Evolutionary conservation across 768 basidiomycete species (phyloP), one percentile per base, ranked within the genome.

Genomic region (Dioszegia aurantiaca): DNA sequence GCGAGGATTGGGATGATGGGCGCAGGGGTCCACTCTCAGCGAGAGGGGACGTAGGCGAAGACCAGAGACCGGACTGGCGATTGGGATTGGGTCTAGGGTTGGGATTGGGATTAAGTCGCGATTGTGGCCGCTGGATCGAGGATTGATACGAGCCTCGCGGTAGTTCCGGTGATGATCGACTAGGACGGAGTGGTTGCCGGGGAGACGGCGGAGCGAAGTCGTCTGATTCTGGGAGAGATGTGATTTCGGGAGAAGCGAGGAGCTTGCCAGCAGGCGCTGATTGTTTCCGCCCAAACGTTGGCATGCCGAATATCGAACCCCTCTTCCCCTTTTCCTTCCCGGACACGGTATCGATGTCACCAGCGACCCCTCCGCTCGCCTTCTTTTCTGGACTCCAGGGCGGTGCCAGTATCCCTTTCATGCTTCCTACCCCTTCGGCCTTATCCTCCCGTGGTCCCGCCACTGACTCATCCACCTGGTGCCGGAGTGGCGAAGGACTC

Each of bases 401-500:
- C 4, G 37, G 4, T 14, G 14, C 33, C 33, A 11, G 12, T 33
- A 23, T 16, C 17, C 30, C 28, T 5, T 28, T 11, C n/a, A 17
- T 19, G 12, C 31, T 23, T 33, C 19, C 9, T 23, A 23, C 12
- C 17, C 48, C 31, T 2, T 16, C n/a, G 31, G 28, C 10, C n/a
- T 10, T 33, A 4, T 40, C 39, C 21, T 14, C 30, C 24, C 36
- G 16, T 16, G 36, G 36, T 36, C 56, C 47, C 1, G 19, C 54
- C 4, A n/a, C 46, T 17, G 62, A 64, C 11, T 73, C 74, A 28
- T 67, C 70, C 3, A 76, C 70, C 56, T 71, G 62, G 39, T 63
- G 61, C 31, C 74, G 63, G n/a, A 76, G 49, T 4, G 74, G 74
- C 56, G 72, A 74, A 9, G 70, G 66, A 1, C 65, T 52, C 46